Conservation (phyloP, 768 basidiomycete species). For the Boletus tylopilopsis region DNA sequence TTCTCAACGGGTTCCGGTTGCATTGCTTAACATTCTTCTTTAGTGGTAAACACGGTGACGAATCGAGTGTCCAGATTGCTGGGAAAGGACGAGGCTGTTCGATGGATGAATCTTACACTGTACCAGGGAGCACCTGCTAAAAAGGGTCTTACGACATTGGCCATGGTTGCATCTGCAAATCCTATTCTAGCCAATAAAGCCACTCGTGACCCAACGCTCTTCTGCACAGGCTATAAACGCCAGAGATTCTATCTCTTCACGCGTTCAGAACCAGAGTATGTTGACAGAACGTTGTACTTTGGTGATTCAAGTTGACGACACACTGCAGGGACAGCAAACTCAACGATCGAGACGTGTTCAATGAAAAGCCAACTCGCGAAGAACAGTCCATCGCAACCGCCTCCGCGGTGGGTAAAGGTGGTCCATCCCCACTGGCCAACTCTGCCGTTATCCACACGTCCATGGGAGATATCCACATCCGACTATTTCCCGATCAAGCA, state of each 20-base stretch:
- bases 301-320: neutral
- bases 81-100: constrained; percentile 91
- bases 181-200: constrained; percentile 87
- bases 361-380: constrained; percentile 94
- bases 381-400: constrained; percentile 85
- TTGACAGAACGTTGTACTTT: constrained; percentile 10
- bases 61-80: constrained; percentile 86
- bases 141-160: constrained; percentile 78
- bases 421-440: constrained; percentile 71
- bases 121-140: constrained; percentile 96
- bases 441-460: constrained; percentile 93
- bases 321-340: constrained; percentile 71
- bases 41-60: constrained; percentile 92
- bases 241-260: constrained; percentile 95
- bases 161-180: constrained; percentile 95
- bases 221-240: constrained; percentile 91
- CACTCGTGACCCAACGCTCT: constrained; percentile 83
- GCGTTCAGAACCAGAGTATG: constrained; percentile 84
- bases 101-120: constrained; percentile 83
- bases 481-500: constrained; percentile 85
- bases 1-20: neutral
- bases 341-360: constrained; percentile 94
- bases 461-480: constrained; percentile 87
- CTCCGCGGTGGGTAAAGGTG: constrained; percentile 42
- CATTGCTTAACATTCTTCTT: neutral